These are phyloP conservation scores for Schrenkiella parvula DNA, from an alignment of 345 rosid genomes.

Conservation along the genomic window DNA sequence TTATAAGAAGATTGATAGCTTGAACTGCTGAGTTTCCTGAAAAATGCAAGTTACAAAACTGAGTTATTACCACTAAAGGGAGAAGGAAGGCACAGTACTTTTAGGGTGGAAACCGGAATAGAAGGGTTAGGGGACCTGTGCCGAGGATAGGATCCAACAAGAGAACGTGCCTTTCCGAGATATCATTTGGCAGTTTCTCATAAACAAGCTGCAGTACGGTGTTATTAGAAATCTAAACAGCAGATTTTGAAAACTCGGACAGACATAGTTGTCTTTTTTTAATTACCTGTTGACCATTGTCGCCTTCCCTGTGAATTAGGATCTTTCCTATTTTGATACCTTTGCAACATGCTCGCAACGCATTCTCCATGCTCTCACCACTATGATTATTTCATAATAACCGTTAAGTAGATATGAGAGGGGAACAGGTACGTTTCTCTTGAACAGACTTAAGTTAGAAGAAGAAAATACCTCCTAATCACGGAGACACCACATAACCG, in stretches of 20 bases:
- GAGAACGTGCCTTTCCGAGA: slow-evolving; percentile 81
- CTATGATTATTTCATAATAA: slow-evolving; percentile 28
- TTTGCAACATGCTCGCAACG: slow-evolving; percentile 92
- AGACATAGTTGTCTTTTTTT: not conserved
- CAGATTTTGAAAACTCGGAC: not conserved
- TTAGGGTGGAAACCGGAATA: not conserved
- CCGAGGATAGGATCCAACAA: slow-evolving; percentile 92
- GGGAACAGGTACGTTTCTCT: not conserved
- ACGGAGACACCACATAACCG: slow-evolving; percentile 90
- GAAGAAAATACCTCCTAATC: slow-evolving; percentile 67
- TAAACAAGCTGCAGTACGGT: slow-evolving; percentile 57
- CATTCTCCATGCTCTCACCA: slow-evolving; percentile 98
- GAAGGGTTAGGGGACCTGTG: slow-evolving; percentile 51
- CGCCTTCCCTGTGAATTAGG: slow-evolving; percentile 93
- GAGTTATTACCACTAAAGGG: not conserved
- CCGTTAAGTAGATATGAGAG: not conserved
- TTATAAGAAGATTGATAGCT: slow-evolving; percentile 70
- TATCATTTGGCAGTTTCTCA: slow-evolving; percentile 82
- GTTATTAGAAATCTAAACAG: not conserved
- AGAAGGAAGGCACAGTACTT: not conserved
- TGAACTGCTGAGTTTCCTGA: slow-evolving; percentile 92
- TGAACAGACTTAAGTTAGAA: slow-evolving; percentile 2
- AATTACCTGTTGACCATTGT: slow-evolving; percentile 81
- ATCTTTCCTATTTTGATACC: slow-evolving; percentile 95
- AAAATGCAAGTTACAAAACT: not conserved